Base-by-base conservation (phyloP, 177 flowering plant genomes). In the Vitis hybrid region DNA sequence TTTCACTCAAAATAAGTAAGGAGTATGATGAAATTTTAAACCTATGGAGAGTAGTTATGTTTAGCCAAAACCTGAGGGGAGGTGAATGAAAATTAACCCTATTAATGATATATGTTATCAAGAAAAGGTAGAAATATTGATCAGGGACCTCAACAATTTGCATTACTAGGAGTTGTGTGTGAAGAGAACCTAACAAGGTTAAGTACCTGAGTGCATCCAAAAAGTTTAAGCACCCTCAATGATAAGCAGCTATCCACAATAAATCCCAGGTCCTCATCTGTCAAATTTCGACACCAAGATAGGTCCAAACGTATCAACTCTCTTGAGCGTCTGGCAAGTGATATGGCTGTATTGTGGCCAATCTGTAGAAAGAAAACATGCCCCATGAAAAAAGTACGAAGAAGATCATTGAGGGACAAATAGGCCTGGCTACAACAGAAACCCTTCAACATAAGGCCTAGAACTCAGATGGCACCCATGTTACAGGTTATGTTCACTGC, bases 191-290 rank as follows among this genome's bases (percentile, higher is more conserved):
- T 24, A 24, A 24, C 28, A 24, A 24, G 28, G 28, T 24, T 24
- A 22, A n/a, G 38, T 75, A 90, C 94, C 94, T 90, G 94, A 64
- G 86, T 73, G 71, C 92, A 88, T 72, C 92, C 94, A 76, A 90
- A 90, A 62, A 88, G 59, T 73, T 86, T 90, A 17, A 90, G 86
- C 54, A 81, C 57, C 66, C 71, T 80, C 77, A 89, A 62, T 2
- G 86, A 84, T 38, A 58, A 76, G 75, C 92, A 90, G 78, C 80
- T 85, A 75, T 89, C 92, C 51, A 83, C 92, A 69, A 90, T 88
- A 69, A 82, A 74, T 64, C 94, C 94, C 68, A 90, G 12, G 1
- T 86, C 87, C 56, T 81, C 84, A 66, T 88, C 77, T 19, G 84
- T 67, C 82, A 90, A 55, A 65, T 83, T 73, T 51, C 92, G 85